Conservation (phyloP, 2,329 filamentous ascomycete genomes). For the Periconia sp. region DNA sequence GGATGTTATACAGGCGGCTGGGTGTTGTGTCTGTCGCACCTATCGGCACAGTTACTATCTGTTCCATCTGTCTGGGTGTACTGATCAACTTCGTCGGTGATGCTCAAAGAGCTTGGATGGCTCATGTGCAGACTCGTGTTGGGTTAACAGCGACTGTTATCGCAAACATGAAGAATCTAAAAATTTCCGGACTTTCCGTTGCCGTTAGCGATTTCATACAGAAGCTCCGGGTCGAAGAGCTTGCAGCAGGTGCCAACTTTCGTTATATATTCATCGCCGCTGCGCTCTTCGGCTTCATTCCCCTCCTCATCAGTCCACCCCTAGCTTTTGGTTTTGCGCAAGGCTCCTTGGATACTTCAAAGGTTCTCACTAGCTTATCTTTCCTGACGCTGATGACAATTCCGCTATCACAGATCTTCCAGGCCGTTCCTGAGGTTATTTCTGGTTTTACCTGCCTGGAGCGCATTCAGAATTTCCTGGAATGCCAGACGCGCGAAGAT, state of each 20-base stretch:
- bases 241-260: slow-evolving; percentile 16
- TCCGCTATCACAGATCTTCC: slow-evolving; percentile 12
- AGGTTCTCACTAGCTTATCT: slow-evolving; percentile 11
- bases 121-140: slow-evolving; percentile 28
- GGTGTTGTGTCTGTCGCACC: slow-evolving; percentile 24
- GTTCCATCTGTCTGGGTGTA: slow-evolving; percentile 19
- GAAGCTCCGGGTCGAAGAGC: slow-evolving; percentile 37
- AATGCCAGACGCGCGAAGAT: slow-evolving; percentile 11
- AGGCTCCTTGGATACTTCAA: slow-evolving; percentile 6
- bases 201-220: slow-evolving; percentile 37
- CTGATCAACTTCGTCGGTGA: slow-evolving; percentile 25
- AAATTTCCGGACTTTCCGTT: slow-evolving; percentile 42
- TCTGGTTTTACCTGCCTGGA: slow-evolving; percentile 15
- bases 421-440: slow-evolving; percentile 10
- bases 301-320: slow-evolving; percentile 8
- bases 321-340: slow-evolving; percentile 9
- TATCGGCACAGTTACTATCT: slow-evolving; percentile 18
- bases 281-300: slow-evolving; percentile 8
- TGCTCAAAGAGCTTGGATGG: slow-evolving; percentile 28
- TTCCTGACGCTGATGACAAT: slow-evolving; percentile 10
- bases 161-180: slow-evolving; percentile 45
- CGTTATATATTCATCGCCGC: slow-evolving; percentile 12
- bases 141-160: slow-evolving; percentile 32
- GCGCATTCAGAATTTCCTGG: slow-evolving; percentile 15
- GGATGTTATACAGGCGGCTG: slow-evolving; percentile 21